Evolutionary conservation across 352 stramenopile species (phyloP), one percentile per base, ranked within the genome.

Genomic region (Elongisporangium anandrum): DNA sequence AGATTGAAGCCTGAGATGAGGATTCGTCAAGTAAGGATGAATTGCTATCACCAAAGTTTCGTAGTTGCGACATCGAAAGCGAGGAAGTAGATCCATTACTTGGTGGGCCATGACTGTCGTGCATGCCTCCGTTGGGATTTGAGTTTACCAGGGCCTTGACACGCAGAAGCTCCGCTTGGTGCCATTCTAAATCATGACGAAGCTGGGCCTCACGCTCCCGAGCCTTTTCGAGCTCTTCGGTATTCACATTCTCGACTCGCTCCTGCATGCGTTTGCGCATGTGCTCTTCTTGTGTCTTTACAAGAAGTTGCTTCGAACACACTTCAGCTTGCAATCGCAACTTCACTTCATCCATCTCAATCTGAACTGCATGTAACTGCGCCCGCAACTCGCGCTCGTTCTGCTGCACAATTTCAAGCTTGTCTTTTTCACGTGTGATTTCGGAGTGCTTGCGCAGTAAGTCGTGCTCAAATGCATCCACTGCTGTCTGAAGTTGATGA

Each of bases 121-220:
- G 65, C 70, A 22, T 60, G 67, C 41, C 67, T 54, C 38, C 64
- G 62, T 16, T 54, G 24, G 34, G 26, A 5, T 59, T 62, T 41
- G 22, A 12, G 50, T 67, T 47, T 0, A 54, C 39, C 23, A 38
- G 26, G 24, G 55, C 24, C 62, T 85, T 84, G 50, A 85, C 38
- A 26, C 75, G 69, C 49, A 73, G 60, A 2, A 90, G 60, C 38
- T 90, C 81, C 50, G 78, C 75, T 56, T 85, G 65, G 29, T 85
- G 72, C 74, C 77, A 87, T 54, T 86, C 74, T 4, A 90, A 56
- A 10, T 90, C 76, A 45, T 82, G 68, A n/a, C 64, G 67, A 22
- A 90, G 69, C 56, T 85, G 69, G 6, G 60, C 34, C 49, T 87
- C 79, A 3, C 75, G 76, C 23, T 75, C 54, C 47, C 63, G 69